Conservation (phyloP, 108 stramenopile species). For the Fragilariopsis cylindrus region DNA sequence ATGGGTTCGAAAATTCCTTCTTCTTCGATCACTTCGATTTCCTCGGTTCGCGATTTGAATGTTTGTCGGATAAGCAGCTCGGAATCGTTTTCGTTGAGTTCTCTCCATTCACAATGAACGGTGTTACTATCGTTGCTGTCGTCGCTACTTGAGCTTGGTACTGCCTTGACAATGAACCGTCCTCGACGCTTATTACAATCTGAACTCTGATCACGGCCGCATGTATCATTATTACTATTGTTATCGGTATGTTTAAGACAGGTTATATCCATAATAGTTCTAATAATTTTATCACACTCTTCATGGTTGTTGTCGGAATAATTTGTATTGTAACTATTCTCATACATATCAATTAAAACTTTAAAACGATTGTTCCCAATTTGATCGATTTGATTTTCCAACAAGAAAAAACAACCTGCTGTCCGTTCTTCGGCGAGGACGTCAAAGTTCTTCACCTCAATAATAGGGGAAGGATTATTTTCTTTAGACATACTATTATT, state of each 20-base stretch:
- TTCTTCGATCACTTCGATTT: neutral
- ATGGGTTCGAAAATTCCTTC: neutral
- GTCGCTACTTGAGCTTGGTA: neutral
- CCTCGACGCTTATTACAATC: conserved; percentile 2
- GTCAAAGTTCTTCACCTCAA: conserved; percentile 28
- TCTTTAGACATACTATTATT: neutral
- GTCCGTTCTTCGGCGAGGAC: conserved; percentile 20
- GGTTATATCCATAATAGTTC: conserved; percentile 20
- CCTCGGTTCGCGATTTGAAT: conserved; percentile 5
- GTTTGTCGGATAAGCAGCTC: conserved; percentile 21
- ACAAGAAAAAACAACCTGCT: conserved; percentile 19
- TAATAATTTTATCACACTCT: conserved; percentile 29
- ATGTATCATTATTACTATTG: conserved; percentile 4
- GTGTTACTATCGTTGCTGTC: conserved; percentile 1
- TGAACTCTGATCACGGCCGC: neutral
- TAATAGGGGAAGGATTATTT: neutral
- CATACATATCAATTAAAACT: conserved; percentile 29
- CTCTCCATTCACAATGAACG: neutral
- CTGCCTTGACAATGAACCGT: conserved; percentile 23
- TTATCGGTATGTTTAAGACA: conserved; percentile 19
- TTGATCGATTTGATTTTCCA: conserved; percentile 9
- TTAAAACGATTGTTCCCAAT: conserved; percentile 35
- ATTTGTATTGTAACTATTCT: conserved; percentile 16
- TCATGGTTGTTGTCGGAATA: conserved; percentile 7
- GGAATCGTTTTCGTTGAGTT: conserved; percentile 19